These are phyloP conservation scores for Pisolithus sp. DNA, from an alignment of 768 basidiomycete species.

Conservation along the genomic window DNA sequence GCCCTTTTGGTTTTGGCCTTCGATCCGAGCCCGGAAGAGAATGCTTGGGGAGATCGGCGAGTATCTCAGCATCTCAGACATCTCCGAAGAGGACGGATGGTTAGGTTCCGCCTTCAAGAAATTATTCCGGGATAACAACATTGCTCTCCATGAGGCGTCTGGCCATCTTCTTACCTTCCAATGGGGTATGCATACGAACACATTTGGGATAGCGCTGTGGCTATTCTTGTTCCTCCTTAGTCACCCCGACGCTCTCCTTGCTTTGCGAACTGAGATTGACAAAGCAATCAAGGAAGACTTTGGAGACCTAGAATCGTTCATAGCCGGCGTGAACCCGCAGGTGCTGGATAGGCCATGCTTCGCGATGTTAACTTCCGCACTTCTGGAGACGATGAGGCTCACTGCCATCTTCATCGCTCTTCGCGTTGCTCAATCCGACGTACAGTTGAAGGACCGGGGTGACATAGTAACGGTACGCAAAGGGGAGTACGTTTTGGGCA, in stretches of 20 bases:
- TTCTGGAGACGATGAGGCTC: no score
- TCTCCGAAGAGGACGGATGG: no score
- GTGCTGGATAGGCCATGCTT: no score
- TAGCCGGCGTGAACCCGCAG: no score
- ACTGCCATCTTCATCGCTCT: neutral
- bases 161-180: constrained; percentile 18
- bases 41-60: neutral
- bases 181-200: constrained; percentile 22
- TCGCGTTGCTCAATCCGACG: constrained; percentile 2
- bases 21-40: neutral
- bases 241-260: constrained; percentile 36
- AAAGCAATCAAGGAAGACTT: constrained; percentile 8
- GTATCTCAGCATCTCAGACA: no score
- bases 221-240: constrained; percentile 30
- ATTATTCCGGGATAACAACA: neutral
- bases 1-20: neutral
- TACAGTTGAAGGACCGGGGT: constrained; percentile 1
- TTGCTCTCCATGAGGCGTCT: neutral
- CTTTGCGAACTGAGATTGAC: constrained; percentile 43
- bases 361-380: constrained; percentile 1
- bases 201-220: constrained; percentile 15
- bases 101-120: no score
- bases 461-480: constrained; percentile 13
- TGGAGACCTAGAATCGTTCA: neutral
- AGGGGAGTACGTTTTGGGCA: constrained; percentile 16